Evolutionary conservation across 2,329 filamentous ascomycete species (phyloP).

Genomic region (Penicillium sp.): DNA sequence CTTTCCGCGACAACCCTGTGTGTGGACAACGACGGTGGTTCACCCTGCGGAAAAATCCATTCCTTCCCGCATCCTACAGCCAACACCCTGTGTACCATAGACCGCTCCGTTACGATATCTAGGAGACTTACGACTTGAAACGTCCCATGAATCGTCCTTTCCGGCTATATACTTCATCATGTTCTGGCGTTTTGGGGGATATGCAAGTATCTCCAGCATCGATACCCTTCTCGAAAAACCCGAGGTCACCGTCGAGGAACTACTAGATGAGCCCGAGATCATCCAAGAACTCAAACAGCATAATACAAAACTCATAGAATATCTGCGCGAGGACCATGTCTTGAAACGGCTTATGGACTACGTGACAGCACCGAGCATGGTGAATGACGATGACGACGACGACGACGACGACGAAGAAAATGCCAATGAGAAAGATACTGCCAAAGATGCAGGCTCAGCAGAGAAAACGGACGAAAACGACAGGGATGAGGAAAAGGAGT

Average conservation of each 20-base stretch:
- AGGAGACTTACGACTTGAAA: constrained; percentile 26
- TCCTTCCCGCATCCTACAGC: constrained; percentile 7
- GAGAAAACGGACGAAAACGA: constrained; percentile 18
- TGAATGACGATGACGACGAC: constrained; percentile 55
- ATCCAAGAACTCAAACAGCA: constrained; percentile 98
- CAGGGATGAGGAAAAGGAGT: constrained; percentile 42
- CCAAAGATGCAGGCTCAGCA: constrained; percentile 22
- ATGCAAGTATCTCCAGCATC: constrained; percentile 95
- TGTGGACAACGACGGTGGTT: constrained; percentile 22
- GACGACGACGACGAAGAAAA: constrained; percentile 57
- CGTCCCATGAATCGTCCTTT: constrained; percentile 39
- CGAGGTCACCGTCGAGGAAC: constrained; percentile 90
- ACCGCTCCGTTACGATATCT: constrained; percentile 28
- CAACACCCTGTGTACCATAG: constrained; percentile 26
- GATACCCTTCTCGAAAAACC: constrained; percentile 95
- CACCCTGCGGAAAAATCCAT: constrained; percentile 17
- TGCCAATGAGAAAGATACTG: constrained; percentile 46
- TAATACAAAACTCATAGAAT: constrained; percentile 96
- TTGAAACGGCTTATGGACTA: constrained; percentile 86
- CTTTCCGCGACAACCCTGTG: constrained; percentile 4
- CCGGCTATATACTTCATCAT: constrained; percentile 63
- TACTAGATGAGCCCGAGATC: constrained; percentile 92
- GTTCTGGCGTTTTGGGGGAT: constrained; percentile 99
- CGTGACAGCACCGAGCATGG: constrained; percentile 72
- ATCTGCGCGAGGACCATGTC: constrained; percentile 81